Conservation (phyloP, 257 asterid species). For the Solanum sejunctum region DNA sequence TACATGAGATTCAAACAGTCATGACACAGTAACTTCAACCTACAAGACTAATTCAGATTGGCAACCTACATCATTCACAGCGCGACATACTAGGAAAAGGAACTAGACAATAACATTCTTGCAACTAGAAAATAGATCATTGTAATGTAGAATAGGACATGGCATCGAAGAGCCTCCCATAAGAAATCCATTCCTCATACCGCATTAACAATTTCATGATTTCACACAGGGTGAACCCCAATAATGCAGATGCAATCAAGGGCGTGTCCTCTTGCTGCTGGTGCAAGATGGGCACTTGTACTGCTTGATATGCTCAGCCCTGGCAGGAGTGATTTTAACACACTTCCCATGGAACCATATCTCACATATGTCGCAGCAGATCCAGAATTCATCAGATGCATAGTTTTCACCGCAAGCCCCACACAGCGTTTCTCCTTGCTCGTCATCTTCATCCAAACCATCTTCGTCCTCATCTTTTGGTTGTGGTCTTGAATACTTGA, state of each 20-base stretch:
- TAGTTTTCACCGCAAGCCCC: conserved; percentile 71
- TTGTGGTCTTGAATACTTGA: conserved; percentile 30
- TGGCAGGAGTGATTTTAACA: conserved; percentile 77
- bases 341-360: conserved; percentile 88
- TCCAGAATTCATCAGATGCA: conserved; percentile 68
- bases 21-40: not conserved
- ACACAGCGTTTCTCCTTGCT: conserved; percentile 52
- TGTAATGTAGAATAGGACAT: not conserved
- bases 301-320: conserved; percentile 84
- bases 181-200: not conserved
- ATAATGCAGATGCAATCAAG: conserved; percentile 17
- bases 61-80: not conserved
- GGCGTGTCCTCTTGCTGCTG: conserved; percentile 47
- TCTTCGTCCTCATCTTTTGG: conserved; percentile 35
- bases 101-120: not conserved
- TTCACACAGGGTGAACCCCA: not conserved
- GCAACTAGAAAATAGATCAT: not conserved
- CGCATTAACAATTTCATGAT: not conserved
- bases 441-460: conserved; percentile 38
- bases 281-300: conserved; percentile 71
- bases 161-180: not conserved
- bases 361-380: conserved; percentile 72
- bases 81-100: not conserved
- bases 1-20: not conserved
- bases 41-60: not conserved